phyloP scores from a whole-genome alignment of 345 rosid species.

The Draba incana region DNA sequence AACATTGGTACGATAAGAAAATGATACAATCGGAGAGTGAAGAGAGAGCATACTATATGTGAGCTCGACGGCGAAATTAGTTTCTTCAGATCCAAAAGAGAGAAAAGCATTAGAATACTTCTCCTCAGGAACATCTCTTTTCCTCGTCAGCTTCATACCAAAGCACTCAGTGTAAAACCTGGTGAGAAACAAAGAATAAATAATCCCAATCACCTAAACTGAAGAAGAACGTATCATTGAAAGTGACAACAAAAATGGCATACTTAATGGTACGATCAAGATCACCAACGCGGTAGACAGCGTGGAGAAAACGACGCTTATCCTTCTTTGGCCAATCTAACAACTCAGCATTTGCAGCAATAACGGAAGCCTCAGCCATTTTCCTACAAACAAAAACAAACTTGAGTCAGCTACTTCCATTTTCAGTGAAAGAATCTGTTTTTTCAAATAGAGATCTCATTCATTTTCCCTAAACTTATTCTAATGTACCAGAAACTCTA shows the following conservation, averaged over 20 bases:
- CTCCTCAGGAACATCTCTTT: constrained; percentile 91
- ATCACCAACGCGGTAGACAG: constrained; percentile 87
- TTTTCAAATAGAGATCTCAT: neutral
- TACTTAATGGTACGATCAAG: constrained; percentile 90
- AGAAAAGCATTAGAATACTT: constrained; percentile 94
- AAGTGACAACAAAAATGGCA: constrained; percentile 10
- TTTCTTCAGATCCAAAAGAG: constrained; percentile 83
- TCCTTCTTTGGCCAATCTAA: constrained; percentile 92
- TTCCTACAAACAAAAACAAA: neutral
- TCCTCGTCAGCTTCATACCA: constrained; percentile 89
- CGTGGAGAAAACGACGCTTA: constrained; percentile 85
- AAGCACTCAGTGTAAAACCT: constrained; percentile 92
- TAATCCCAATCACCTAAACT: neutral
- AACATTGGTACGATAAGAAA: neutral
- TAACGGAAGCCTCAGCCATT: constrained; percentile 64
- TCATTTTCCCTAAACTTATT: constrained; percentile 4
- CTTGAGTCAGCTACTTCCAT: neutral
- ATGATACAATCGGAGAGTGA: constrained; percentile 16
- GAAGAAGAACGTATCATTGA: neutral
- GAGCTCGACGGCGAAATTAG: constrained; percentile 80
- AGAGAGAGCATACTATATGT: constrained; percentile 70
- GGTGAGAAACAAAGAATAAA: neutral
- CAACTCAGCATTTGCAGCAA: constrained; percentile 55
- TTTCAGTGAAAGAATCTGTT: neutral
- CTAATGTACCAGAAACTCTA: neutral